Conservation (phyloP, 768 basidiomycete species). For the Chalciporus piperatus region DNA sequence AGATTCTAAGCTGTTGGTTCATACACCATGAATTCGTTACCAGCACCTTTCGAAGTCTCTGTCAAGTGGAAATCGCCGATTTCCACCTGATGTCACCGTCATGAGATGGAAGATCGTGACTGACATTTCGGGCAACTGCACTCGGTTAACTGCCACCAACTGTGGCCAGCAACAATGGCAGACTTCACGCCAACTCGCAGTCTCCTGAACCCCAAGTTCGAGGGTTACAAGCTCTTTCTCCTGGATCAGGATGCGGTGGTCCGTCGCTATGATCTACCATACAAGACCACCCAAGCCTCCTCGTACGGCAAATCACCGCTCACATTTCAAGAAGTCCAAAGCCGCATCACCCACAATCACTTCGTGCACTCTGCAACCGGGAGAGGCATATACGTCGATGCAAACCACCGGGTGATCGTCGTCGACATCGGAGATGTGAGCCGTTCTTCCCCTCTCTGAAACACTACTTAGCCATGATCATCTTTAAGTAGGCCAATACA, state of each 20-base stretch:
- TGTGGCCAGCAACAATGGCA: too few relatives aligned
- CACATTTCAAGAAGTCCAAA: conserved; percentile 79
- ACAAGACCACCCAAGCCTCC: conserved; percentile 48
- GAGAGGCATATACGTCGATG: conserved; percentile 66
- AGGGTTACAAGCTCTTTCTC: conserved; percentile 74
- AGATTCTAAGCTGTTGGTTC: too few relatives aligned
- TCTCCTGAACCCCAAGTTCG: conserved; percentile 79
- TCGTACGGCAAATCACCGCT: conserved; percentile 59
- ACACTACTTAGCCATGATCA: conserved; percentile 8
- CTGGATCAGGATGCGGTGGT: conserved; percentile 57
- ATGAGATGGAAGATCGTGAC: too few relatives aligned
- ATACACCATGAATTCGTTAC: too few relatives aligned
- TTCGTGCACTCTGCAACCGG: conserved; percentile 48
- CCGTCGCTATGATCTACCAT: conserved; percentile 47
- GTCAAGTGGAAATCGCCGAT: too few relatives aligned
- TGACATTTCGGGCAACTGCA: too few relatives aligned
- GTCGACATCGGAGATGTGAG: conserved; percentile 61
- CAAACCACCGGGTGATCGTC: conserved; percentile 55
- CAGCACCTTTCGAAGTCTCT: too few relatives aligned
- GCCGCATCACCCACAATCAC: conserved; percentile 83
- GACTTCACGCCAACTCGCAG: conserved; percentile 46
- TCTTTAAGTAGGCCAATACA: conserved; percentile 46
- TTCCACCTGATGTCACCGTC: too few relatives aligned
- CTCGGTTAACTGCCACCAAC: too few relatives aligned
- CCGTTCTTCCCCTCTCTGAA: conserved; percentile 2